Evolutionary conservation across 2,329 filamentous ascomycete species (phyloP).

Genomic region (Claviceps citrina): DNA sequence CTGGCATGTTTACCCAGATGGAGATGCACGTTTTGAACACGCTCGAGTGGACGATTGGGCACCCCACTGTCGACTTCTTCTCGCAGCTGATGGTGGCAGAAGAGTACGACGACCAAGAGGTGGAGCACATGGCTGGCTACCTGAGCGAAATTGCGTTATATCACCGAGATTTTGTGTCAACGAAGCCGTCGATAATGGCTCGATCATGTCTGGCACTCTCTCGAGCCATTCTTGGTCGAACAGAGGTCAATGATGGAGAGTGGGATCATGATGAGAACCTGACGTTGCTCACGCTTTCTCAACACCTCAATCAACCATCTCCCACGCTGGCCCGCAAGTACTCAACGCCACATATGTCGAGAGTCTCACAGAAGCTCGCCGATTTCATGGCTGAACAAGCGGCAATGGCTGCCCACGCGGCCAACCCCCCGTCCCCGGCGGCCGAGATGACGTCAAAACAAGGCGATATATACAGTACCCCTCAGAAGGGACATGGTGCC

Average conservation of each 20-base stretch:
- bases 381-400: conserved; percentile 46
- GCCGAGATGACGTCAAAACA: conserved; percentile 35
- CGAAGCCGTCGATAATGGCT: conserved; percentile 79
- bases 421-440: conserved; percentile 45
- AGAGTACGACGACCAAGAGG: conserved; percentile 62
- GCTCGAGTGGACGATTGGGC: conserved; percentile 87
- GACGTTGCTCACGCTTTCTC: conserved; percentile 44
- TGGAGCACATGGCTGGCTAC: conserved; percentile 89
- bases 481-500: conserved; percentile 57
- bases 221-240: conserved; percentile 67
- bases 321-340: conserved; percentile 45
- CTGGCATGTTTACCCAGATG: conserved; percentile 99
- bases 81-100: conserved; percentile 75
- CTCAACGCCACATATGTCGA: conserved; percentile 35
- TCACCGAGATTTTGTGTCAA: conserved; percentile 92
- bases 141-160: conserved; percentile 91
- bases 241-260: conserved; percentile 58
- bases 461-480: conserved; percentile 57
- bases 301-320: conserved; percentile 43
- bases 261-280: conserved; percentile 62
- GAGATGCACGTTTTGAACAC: conserved; percentile 99
- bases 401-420: conserved; percentile 33
- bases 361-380: conserved; percentile 38
- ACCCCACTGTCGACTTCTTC: conserved; percentile 91
- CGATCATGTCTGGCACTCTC: conserved; percentile 74